These are phyloP conservation scores for Immersiporthe knoxdaviesiana DNA, from an alignment of 2,329 filamentous ascomycete species.

Conservation along the genomic window DNA sequence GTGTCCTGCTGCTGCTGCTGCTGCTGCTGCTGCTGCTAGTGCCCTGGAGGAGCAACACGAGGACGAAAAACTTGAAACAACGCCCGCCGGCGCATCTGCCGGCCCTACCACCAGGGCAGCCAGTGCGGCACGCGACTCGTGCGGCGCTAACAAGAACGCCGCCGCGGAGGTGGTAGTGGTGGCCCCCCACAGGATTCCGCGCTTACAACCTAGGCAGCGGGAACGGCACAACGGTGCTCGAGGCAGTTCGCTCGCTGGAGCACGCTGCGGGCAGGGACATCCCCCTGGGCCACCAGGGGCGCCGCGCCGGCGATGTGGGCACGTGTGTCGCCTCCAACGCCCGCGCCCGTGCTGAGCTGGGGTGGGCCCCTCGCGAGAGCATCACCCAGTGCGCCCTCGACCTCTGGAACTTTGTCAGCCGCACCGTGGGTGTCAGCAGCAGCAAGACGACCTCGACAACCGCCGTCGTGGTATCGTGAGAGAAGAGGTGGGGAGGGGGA, in stretches of 20 bases:
- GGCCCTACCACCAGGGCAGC: not conserved
- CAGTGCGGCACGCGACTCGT: not conserved
- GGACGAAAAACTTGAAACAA: not conserved
- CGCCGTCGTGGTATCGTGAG: not conserved
- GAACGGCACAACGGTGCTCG: slow-evolving; percentile 49
- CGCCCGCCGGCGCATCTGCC: not conserved
- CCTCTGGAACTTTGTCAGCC: slow-evolving; percentile 40
- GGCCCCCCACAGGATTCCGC: slow-evolving; percentile 43
- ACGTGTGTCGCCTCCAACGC: slow-evolving; percentile 47
- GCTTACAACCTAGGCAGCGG: slow-evolving; percentile 52
- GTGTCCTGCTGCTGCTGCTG: slow-evolving; percentile 36
- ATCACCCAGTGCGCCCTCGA: slow-evolving; percentile 40
- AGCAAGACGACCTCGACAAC: not conserved
- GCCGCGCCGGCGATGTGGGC: slow-evolving; percentile 49
- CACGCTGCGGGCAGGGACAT: slow-evolving; percentile 42
- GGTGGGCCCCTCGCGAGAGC: slow-evolving; percentile 44
- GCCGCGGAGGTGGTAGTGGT: not conserved
- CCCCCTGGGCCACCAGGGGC: slow-evolving; percentile 41
- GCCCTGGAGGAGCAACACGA: not conserved
- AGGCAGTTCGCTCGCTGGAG: slow-evolving; percentile 47
- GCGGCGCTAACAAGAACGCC: not conserved
- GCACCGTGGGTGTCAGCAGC: slow-evolving; percentile 14
- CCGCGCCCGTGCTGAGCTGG: slow-evolving; percentile 46
- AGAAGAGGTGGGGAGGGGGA: not conserved
- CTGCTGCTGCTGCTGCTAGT: slow-evolving; percentile 24